Base-by-base conservation (phyloP, 2,329 filamentous ascomycete genomes). In the Leptodontidium sp. region DNA sequence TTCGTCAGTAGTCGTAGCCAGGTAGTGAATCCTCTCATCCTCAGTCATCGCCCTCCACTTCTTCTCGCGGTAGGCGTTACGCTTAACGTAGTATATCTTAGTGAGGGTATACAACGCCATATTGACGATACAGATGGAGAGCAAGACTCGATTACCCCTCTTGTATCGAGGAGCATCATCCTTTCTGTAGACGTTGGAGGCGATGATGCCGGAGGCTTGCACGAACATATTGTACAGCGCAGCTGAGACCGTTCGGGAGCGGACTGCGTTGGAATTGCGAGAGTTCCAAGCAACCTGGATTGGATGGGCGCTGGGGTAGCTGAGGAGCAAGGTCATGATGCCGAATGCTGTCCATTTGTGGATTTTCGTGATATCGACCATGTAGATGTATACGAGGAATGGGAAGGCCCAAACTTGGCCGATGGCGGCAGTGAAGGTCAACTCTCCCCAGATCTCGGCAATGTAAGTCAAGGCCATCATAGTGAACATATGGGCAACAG, bases 181-280 rank as follows among this genome's bases (percentile, higher is more conserved):
- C 3, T 83, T 77, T 6, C 82, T 78, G 70, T 86, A 86, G 17
- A 77, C 70, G 15, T 77, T 75, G 2, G 74, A 65, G 5, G 69
- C 67, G 14, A 74, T 82, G 40, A 85, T 81, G 0, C 77, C 78
- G n/a, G 80, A 78, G 0, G 80, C 78, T 72, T 85, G 83, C 1
- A 82, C 80, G 35, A 79, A 82, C 82, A 85, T 85, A 74, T 90
- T 91, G 78, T 91, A 91, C n/a, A 88, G 79, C 0, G 87, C 88
- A 0, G 87, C 85, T 0, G 87, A 87, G 1, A 92, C 87, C 1
- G 89, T 87, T 7, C 89, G 81, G 7, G 86, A 87, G 11, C 88
- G 82, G 14, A 91, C 88, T 1, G 85, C 83, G 70, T 89, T 88
- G 2, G 87, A 85, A 74, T 91, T 91, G 63, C 86, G 81, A 1